phyloP scores from a whole-genome alignment of 495 filamentous ascomycete genomes.

The Xylaria longipes region DNA sequence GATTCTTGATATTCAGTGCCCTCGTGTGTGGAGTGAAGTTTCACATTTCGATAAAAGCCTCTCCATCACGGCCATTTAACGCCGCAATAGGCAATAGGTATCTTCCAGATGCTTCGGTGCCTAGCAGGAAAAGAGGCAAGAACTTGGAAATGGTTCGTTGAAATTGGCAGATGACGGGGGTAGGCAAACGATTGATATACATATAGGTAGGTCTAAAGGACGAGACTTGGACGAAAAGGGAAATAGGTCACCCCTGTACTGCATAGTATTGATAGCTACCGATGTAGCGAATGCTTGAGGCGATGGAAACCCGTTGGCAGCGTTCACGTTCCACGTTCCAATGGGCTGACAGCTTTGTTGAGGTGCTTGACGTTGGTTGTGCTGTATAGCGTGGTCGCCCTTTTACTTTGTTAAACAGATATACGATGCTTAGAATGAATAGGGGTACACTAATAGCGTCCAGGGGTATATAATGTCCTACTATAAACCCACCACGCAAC shows the following conservation, averaged over 20 bases:
- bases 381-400: not conserved
- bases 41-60: constrained; percentile 18
- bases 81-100: constrained; percentile 19
- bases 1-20: not conserved
- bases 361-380: not conserved
- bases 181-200: constrained; percentile 17
- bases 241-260: constrained; percentile 25
- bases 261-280: constrained; percentile 19
- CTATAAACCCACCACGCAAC: not conserved
- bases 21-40: constrained; percentile 3
- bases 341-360: not conserved
- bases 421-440: not conserved
- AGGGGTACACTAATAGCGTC: not conserved
- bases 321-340: not conserved
- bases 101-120: constrained; percentile 20
- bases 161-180: not conserved
- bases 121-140: constrained; percentile 5
- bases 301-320: not conserved
- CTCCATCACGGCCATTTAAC: constrained; percentile 14
- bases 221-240: constrained; percentile 28
- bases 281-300: not conserved
- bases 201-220: constrained; percentile 17
- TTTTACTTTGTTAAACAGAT: not conserved
- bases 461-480: not conserved
- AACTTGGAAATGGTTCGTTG: not conserved